Conservation (phyloP, 2,329 filamentous ascomycete species). For the Leptosphaerulina australis region DNA sequence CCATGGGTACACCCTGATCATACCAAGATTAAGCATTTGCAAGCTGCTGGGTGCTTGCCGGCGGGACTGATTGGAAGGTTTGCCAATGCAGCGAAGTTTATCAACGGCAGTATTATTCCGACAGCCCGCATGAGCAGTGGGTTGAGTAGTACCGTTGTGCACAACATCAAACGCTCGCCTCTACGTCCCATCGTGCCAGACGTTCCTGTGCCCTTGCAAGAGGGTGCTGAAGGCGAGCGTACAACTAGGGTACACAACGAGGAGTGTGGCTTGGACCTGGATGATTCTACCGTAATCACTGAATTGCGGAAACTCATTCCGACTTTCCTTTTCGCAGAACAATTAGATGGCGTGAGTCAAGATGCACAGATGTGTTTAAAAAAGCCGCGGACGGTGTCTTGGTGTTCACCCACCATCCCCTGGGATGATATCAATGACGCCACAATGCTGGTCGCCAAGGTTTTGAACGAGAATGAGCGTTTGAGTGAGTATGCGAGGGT, state of each 20-base stretch:
- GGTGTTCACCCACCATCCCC: conserved; percentile 10
- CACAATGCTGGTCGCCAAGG: conserved; percentile 9
- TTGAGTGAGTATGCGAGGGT: background rate
- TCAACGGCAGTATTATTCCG: conserved; percentile 24
- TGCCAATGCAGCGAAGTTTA: conserved; percentile 12
- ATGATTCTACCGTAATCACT: conserved; percentile 10
- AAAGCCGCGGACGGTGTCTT: conserved; percentile 19
- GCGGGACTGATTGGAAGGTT: conserved; percentile 25
- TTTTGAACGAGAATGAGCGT: background rate
- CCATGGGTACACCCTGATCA: conserved; percentile 35
- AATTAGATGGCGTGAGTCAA: conserved; percentile 20
- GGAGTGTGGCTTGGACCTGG: background rate
- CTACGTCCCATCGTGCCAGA: background rate
- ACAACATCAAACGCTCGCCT: conserved; percentile 4
- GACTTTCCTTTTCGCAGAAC: conserved; percentile 27
- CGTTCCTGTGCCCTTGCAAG: background rate
- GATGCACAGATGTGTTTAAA: conserved; percentile 31
- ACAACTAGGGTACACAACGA: background rate
- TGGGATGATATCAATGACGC: conserved; percentile 29
- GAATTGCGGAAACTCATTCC: conserved; percentile 20
- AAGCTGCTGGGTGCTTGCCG: conserved; percentile 24
- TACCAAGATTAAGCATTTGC: conserved; percentile 18
- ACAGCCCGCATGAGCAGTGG: conserved; percentile 15
- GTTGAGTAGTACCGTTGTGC: background rate
- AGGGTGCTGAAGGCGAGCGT: background rate